A percentile compares a stretch with the other conserved stretches of the same genome.
Conservation (phyloP, 768 basidiomycete species). For the Russula virescens region DNA sequence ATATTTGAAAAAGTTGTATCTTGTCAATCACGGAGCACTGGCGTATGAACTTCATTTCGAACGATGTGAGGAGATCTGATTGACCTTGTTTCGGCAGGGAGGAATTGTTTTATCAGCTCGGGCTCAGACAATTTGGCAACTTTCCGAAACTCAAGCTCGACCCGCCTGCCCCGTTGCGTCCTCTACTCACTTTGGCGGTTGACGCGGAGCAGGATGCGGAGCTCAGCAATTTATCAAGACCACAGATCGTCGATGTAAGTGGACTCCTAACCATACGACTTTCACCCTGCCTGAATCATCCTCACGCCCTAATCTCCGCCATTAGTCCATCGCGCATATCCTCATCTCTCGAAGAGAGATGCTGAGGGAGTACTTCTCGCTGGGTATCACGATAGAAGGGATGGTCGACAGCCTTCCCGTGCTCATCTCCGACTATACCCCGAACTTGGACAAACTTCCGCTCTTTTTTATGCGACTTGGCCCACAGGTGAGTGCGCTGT, state of each 20-base stretch:
- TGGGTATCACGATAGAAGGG: conserved; percentile 63
- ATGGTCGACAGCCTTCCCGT: conserved; percentile 73
- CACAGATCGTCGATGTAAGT: conserved; percentile 66
- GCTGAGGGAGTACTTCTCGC: conserved; percentile 87
- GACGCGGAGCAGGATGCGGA: conserved; percentile 53
- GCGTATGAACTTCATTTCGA: conserved; percentile 50
- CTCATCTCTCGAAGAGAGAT: conserved; percentile 65
- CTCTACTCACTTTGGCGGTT: conserved; percentile 73
- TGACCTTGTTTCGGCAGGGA: conserved; percentile 50
- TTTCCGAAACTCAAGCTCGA: conserved; percentile 71
- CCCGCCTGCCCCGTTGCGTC: conserved; percentile 69
- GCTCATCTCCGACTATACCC: conserved; percentile 80
- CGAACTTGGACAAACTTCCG: conserved; percentile 87
- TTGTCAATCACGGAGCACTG: conserved; percentile 79
- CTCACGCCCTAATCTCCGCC: neutral
- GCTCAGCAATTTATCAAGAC: conserved; percentile 48
- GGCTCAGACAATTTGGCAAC: conserved; percentile 84
- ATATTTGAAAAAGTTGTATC: conserved; percentile 80
- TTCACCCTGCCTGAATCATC: neutral
- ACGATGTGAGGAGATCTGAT: neutral
- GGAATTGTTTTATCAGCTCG: conserved; percentile 93
- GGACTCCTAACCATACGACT: neutral
- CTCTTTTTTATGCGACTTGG: conserved; percentile 87
- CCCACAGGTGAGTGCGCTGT: conserved; percentile 50
- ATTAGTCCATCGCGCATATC: conserved; percentile 58